Percentiles rank a stretch among this genome's conserved stretches.
Evolutionary conservation across 768 basidiomycete species (phyloP).

Genomic region (Mycena kentingensis): DNA sequence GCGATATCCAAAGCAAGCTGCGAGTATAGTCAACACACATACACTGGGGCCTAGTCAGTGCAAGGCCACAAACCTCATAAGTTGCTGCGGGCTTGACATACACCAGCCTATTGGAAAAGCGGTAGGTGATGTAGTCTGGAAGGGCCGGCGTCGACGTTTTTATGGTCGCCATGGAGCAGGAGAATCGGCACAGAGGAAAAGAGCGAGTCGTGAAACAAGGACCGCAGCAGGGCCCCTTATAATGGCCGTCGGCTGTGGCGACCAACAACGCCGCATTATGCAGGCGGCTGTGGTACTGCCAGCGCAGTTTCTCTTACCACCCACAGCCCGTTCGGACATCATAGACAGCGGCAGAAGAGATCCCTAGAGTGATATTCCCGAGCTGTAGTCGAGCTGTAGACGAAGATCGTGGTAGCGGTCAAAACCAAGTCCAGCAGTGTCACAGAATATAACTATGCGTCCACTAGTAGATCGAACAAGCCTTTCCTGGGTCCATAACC

Average conservation of each 20-base stretch:
- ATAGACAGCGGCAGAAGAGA: background rate
- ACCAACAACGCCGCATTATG: too few species aligned
- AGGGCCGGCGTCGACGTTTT: conserved; percentile 26
- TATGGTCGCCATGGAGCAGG: conserved; percentile 24
- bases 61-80: conserved; percentile 48
- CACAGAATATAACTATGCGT: too few species aligned
- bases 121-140: conserved; percentile 54
- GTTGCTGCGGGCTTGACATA: conserved; percentile 48
- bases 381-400: too few species aligned
- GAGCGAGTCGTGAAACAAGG: background rate
- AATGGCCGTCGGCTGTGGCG: too few species aligned
- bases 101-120: conserved; percentile 44
- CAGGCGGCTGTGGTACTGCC: background rate
- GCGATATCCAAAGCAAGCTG: conserved; percentile 47
- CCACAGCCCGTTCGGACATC: conserved; percentile 4
- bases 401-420: too few species aligned
- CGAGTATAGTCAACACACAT: background rate
- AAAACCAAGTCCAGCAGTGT: too few species aligned
- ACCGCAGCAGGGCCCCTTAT: background rate
- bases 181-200: too few species aligned
- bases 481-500: conserved; percentile 9
- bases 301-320: background rate
- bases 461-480: conserved; percentile 21
- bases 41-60: background rate
- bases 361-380: too few species aligned